phyloP scores from a whole-genome alignment of 2,329 filamentous ascomycete species.

The Diplodia sapinea region DNA sequence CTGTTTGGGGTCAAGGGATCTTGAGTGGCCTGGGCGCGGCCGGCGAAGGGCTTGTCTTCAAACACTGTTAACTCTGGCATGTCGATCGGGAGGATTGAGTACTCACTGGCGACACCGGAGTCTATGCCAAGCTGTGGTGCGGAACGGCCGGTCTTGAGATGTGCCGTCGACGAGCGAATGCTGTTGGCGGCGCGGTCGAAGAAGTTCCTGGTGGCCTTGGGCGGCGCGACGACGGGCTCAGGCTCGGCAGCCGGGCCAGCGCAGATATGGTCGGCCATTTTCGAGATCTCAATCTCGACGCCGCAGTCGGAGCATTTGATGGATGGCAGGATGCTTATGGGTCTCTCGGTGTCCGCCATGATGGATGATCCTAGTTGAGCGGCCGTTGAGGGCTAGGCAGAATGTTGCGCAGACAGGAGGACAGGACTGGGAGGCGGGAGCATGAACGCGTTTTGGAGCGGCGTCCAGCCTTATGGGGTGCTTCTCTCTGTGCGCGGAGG shows the following conservation, averaged over 20 bases:
- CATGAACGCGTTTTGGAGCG: slow-evolving; percentile 17
- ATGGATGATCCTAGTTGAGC: slow-evolving; percentile 12
- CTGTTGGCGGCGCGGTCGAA: slow-evolving; percentile 44
- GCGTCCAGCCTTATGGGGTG: slow-evolving; percentile 24
- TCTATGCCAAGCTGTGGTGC: slow-evolving; percentile 62
- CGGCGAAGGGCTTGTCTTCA: slow-evolving; percentile 46
- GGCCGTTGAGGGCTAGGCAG: neutral
- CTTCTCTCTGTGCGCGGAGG: neutral
- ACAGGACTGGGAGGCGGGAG: slow-evolving; percentile 11
- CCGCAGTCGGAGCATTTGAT: slow-evolving; percentile 50
- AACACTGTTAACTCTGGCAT: neutral
- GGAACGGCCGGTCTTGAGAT: slow-evolving; percentile 52
- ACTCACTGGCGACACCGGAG: slow-evolving; percentile 64
- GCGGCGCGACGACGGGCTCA: slow-evolving; percentile 8
- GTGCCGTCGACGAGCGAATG: slow-evolving; percentile 36
- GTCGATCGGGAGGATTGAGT: neutral
- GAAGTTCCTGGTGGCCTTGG: slow-evolving; percentile 36
- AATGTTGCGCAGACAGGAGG: neutral
- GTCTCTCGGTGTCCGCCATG: slow-evolving; percentile 36
- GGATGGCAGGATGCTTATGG: slow-evolving; percentile 44
- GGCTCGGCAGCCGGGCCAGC: neutral
- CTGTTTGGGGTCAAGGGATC: slow-evolving; percentile 39
- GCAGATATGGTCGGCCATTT: slow-evolving; percentile 87
- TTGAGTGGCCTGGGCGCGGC: slow-evolving; percentile 30
- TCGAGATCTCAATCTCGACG: slow-evolving; percentile 76